Conservation (phyloP, 1,284 basidiomycete species). For the Ceratobasidium sp. region DNA sequence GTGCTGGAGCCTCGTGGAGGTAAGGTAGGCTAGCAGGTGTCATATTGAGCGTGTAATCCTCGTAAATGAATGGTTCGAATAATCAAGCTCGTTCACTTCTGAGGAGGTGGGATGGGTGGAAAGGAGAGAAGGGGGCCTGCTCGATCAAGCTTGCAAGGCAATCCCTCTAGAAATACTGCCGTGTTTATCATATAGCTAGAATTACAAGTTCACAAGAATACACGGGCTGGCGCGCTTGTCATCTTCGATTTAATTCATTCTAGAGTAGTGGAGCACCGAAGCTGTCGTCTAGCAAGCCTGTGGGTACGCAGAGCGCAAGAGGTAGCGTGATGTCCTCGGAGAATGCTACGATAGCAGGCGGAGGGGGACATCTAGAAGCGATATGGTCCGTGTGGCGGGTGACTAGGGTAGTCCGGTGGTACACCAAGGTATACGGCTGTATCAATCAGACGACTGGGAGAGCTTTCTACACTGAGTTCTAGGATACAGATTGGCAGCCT, state of each 20-base stretch:
- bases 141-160: no score
- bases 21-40: background rate
- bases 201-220: no score
- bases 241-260: background rate
- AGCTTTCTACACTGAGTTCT: no score
- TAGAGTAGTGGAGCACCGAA: background rate
- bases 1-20: background rate
- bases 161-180: no score
- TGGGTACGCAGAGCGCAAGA: background rate
- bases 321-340: background rate
- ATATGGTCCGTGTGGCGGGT: background rate
- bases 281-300: background rate
- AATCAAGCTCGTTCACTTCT: background rate
- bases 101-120: background rate
- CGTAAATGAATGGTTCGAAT: no score
- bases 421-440: background rate
- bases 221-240: background rate
- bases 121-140: no score
- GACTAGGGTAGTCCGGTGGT: background rate
- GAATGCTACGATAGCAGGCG: background rate
- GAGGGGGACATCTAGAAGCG: background rate
- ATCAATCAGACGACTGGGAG: no score
- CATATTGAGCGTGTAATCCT: background rate
- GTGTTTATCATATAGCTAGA: background rate
- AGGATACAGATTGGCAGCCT: no score